Percentiles rank a stretch among this genome's conserved stretches.
These are phyloP conservation scores for Hypoxylon sp. DNA, from an alignment of 2,329 filamentous ascomycete genomes.

Conservation along the genomic window DNA sequence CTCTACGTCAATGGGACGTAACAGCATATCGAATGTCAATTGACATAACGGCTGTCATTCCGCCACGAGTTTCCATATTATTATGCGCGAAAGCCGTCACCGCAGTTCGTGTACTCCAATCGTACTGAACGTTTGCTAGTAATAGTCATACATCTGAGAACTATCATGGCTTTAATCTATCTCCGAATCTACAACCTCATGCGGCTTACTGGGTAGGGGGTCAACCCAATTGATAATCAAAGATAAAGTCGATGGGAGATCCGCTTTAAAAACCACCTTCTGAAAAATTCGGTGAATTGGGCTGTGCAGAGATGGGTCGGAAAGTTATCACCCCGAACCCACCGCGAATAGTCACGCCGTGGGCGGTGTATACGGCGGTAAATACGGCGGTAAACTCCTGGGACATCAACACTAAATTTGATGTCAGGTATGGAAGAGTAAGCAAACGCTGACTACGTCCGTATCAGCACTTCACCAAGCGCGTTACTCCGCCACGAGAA, in stretches of 20 bases:
- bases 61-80: not conserved
- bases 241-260: not conserved
- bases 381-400: not conserved
- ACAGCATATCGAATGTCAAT: slow-evolving; percentile 4
- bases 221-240: slow-evolving; percentile 10
- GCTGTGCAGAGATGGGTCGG: slow-evolving; percentile 14
- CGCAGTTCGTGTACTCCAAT: not conserved
- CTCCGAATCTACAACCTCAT: not conserved
- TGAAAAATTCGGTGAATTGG: not conserved
- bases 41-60: not conserved
- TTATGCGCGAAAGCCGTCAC: slow-evolving; percentile 10
- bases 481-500: slow-evolving; percentile 1
- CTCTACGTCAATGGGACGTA: slow-evolving; percentile 23
- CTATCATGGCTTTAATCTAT: not conserved
- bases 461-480: slow-evolving; percentile 4
- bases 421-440: slow-evolving; percentile 7
- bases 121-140: not conserved
- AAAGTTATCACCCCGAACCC: slow-evolving; percentile 9
- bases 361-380: not conserved
- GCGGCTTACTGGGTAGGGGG: not conserved
- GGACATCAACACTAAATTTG: slow-evolving; percentile 1
- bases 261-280: not conserved
- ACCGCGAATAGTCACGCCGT: not conserved
- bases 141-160: slow-evolving; percentile 1
- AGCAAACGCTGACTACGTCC: slow-evolving; percentile 18